Evolutionary conservation across 2,329 filamentous ascomycete species (phyloP), one percentile per base, ranked within the genome.

Genomic region (Alternaria infectoria): DNA sequence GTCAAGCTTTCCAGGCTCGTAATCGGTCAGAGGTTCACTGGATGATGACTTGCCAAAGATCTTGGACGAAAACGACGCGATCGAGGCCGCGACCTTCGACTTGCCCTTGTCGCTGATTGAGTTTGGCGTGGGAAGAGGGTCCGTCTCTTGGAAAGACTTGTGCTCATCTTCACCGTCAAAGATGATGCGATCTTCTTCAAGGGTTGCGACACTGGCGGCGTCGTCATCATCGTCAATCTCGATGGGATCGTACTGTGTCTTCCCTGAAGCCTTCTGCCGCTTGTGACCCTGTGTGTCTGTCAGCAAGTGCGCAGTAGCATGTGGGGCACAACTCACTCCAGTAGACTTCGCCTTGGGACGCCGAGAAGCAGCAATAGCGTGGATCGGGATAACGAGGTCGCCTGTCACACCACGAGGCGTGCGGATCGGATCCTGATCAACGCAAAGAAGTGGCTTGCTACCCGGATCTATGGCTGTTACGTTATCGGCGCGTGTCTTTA

Each of bases 1-100:
- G 64, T 93, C 85, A 7, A 97, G 82, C 0, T 82, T 83, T 1
- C 90, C 91, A 0, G 93, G 90, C 2, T 86, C 76, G 70, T 96
- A 97, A 69, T 89, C 84, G 0, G 86, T 89, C 55, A 82, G 71
- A 23, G 76, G 63, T 30, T 77, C 73, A 2, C 63, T 54, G 6
- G 59, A 17, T 47, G 64, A 62, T 7, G 68, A 59, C 30, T 72
- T 75, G 6, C 70, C 67, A 23, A 73, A 65, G 11, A 77, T 28
- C 30, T 72, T 77, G 5, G 62, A 62, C 12, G 56, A 61, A 47
- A 65, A 65, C 3, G 59, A 60, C 3, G 74, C 63, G 13, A 78
- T 69, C 1, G 70, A 62, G 3, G 66, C 62, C 25, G 69, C 62
- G 15, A 70, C 47, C 45, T 71, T 77, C 3, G 67, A 69, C 59